A percentile compares a stretch with the other conserved stretches of the same genome.
Evolutionary conservation across 495 filamentous ascomycete genomes (phyloP).

Genomic region (Chlorociboria aeruginascens): DNA sequence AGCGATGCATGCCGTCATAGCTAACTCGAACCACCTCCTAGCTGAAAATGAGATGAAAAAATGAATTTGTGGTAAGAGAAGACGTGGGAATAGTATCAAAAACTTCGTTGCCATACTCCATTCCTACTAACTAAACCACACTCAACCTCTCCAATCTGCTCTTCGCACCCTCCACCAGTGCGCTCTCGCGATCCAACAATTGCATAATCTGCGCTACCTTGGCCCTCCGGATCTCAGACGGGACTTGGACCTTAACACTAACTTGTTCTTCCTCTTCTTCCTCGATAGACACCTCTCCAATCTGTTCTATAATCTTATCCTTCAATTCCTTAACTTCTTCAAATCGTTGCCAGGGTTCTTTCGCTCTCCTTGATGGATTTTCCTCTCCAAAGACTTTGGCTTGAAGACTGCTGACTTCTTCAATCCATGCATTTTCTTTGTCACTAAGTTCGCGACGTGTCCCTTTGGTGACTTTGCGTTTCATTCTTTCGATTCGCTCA

Average conservation of each 20-base stretch:
- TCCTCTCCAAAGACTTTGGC: conserved; percentile 27
- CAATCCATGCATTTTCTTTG: conserved; percentile 55
- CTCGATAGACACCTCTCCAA: conserved; percentile 24
- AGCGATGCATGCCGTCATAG: too few species aligned
- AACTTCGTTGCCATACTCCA: too few species aligned
- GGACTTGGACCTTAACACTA: conserved; percentile 36
- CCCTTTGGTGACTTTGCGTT: conserved; percentile 44
- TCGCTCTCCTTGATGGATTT: conserved; percentile 11
- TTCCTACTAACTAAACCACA: conserved; percentile 16
- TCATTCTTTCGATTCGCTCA: conserved; percentile 51
- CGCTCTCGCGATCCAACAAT: conserved; percentile 58
- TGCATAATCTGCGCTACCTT: conserved; percentile 58
- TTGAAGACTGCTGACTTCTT: conserved; percentile 46
- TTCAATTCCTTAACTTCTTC: conserved; percentile 33
- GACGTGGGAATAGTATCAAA: too few species aligned
- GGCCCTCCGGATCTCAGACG: conserved; percentile 52
- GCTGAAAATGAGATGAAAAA: too few species aligned
- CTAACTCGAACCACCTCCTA: too few species aligned
- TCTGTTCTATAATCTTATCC: conserved; percentile 39
- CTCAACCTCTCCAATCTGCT: conserved; percentile 37
- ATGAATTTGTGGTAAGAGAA: too few species aligned
- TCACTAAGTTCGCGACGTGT: conserved; percentile 57
- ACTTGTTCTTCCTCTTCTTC: conserved; percentile 12
- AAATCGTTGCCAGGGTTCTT: conserved; percentile 32
- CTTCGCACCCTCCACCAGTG: conserved; percentile 40